Evolutionary conservation across 495 filamentous ascomycete genomes (phyloP).

Genomic region (Xylaria scruposa): DNA sequence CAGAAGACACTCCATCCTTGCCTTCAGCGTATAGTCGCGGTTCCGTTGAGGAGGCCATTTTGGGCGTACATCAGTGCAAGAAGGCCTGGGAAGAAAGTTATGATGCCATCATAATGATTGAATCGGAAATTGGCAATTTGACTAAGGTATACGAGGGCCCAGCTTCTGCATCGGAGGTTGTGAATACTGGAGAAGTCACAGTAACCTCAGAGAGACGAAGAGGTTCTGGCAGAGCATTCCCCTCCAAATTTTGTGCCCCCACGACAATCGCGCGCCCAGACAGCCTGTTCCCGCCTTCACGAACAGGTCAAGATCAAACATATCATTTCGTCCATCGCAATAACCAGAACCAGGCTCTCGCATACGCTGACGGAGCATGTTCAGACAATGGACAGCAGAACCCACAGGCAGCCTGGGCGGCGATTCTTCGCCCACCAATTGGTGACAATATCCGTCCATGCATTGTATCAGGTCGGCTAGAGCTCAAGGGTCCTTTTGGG

Average conservation of each 20-base stretch:
- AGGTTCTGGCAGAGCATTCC: constrained; percentile 18
- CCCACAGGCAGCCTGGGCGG: constrained; percentile 34
- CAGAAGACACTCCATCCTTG: constrained; percentile 30
- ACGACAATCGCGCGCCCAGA: constrained; percentile 18
- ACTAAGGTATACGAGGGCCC: constrained; percentile 12
- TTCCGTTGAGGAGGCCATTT: constrained; percentile 39
- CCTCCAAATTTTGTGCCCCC: constrained; percentile 16
- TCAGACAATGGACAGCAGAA: constrained; percentile 29
- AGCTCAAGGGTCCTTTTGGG: constrained; percentile 20
- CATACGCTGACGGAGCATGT: constrained; percentile 33
- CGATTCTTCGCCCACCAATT: constrained; percentile 27
- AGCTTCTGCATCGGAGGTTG: constrained; percentile 23
- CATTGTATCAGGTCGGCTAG: constrained; percentile 39
- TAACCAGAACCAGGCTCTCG: constrained; percentile 19
- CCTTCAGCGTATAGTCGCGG: constrained; percentile 33
- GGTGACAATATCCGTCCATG: constrained; percentile 23
- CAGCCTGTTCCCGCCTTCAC: constrained; percentile 18
- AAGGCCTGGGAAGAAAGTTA: constrained; percentile 48
- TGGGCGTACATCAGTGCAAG: constrained; percentile 42
- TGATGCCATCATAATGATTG: constrained; percentile 43
- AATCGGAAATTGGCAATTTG: constrained; percentile 37
- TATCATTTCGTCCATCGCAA: constrained; percentile 24
- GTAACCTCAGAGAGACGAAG: constrained; percentile 16
- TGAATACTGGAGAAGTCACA: constrained; percentile 11
- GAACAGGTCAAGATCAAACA: neutral